Evolutionary conservation across 23 red algal species (phyloP), one percentile per base, ranked within the genome.

Genomic region (Gracilaria gracilis): DNA sequence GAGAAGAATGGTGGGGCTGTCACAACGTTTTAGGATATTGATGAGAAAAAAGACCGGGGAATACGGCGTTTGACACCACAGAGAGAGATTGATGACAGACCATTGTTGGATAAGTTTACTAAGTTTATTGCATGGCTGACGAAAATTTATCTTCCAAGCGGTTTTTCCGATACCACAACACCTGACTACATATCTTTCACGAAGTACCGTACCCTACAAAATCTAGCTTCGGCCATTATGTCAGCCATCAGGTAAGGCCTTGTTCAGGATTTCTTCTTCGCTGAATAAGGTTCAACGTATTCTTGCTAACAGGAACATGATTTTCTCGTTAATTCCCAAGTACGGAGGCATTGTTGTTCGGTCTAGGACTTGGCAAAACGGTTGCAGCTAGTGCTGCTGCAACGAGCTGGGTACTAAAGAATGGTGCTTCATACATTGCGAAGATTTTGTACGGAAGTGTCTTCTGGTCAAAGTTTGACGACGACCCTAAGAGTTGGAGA

Each of bases 181-280:
- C 83, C 74, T 31, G 97, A 98, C 35, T 98, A 98, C 80, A 86
- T 98, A 55, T 79, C 67, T 42, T 98, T 96, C 85, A 96, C 94
- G 15, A 81, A 90, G 80, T 98, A 95, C 74, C 94, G 97, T 25
- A 87, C 80, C 28, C 39, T 98, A n/a, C 97, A 98, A 86, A 98
- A 98, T 80, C 89, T 95, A 28, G 97, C 97, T 2, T 91, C 97
- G 0, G 87, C 93, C 27, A 83, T 98, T 44, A 98, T 98, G 97
- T 86, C 87, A 19, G 97, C 96, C 24, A 88, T 98, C 59, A 88
- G 79, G 79, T 82, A 62, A 40, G 79, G 16, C 14, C 21, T 44
- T 82, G 15, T 37, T 69, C n/a, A 34, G 37, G 15, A 69, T 34
- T 29, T 32, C 28, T 36, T 69, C 5, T 0, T 36, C 1, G 64